These are phyloP conservation scores for Kalmanozyma brasiliensis DNA, from an alignment of 1,284 basidiomycete genomes.

Conservation along the genomic window DNA sequence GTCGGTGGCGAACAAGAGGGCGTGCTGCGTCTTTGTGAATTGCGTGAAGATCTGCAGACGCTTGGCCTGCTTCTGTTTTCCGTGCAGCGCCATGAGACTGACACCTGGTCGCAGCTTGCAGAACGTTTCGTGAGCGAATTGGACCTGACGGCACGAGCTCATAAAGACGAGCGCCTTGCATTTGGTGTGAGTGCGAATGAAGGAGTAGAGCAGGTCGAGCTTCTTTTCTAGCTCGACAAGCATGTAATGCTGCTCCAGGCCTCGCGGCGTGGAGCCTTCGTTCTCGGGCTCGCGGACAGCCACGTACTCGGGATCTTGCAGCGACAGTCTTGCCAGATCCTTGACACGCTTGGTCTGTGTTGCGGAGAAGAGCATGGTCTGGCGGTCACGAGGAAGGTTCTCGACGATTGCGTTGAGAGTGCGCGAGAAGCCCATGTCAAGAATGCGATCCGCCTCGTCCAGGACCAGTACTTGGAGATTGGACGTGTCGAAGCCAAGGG, in stretches of 20 bases:
- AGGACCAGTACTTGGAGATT: constrained; percentile 93
- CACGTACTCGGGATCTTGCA: constrained; percentile 84
- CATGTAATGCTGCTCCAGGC: constrained; percentile 90
- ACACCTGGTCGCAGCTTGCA: constrained; percentile 93
- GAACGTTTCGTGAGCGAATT: constrained; percentile 94
- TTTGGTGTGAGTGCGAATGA: constrained; percentile 93
- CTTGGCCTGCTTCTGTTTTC: constrained; percentile 94
- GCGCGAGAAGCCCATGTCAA: constrained; percentile 93
- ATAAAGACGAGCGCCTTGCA: constrained; percentile 93
- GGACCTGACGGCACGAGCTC: constrained; percentile 87
- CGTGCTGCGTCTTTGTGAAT: constrained; percentile 60
- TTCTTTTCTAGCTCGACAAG: constrained; percentile 86
- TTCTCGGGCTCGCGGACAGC: constrained; percentile 69
- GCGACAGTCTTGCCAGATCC: constrained; percentile 88
- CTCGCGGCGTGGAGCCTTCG: constrained; percentile 73
- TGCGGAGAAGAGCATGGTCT: constrained; percentile 95
- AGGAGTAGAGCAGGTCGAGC: constrained; percentile 90
- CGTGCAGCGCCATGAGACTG: constrained; percentile 89
- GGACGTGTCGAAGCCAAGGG: constrained; percentile 89
- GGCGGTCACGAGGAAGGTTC: constrained; percentile 75
- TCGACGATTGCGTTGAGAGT: constrained; percentile 89
- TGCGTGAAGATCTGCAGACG: constrained; percentile 72
- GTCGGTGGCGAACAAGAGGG: constrained; percentile 76
- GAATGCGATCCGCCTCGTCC: constrained; percentile 94
- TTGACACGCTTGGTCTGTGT: constrained; percentile 92